Evolutionary conservation across 345 rosid species (phyloP), one percentile per base, ranked within the genome.

Genomic region (Salix suchowensis): DNA sequence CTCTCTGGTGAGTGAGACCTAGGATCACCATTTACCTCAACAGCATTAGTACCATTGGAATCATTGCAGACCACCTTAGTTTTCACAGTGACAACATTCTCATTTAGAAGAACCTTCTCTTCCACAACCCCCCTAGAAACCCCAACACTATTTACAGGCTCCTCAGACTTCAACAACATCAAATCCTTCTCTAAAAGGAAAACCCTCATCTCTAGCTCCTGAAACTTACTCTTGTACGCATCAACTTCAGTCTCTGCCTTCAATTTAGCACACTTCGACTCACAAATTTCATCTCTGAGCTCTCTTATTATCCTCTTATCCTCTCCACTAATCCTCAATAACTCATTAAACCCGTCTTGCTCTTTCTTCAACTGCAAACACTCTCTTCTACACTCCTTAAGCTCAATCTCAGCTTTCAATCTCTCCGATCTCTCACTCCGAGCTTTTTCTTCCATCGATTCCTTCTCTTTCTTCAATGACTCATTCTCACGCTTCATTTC

Each of bases 181-280:
- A 58, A 8, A n/a, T 74, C 82, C 48, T 23, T 40, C 70, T 82
- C 85, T 70, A 86, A 12, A 19, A 14, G 11, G 36, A 37, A 68
- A 64, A 84, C 67, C 74, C 81, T 58, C 3, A 19, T 2, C 34
- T 73, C 79, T 67, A 86, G 24, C 6, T 74, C 81, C 68, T 40
- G 42, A 26, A 68, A 80, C 55, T 34, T 82, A 62, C 12, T 73
- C 72, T 8, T 74, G 74, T 52, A 70, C 24, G 37, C 30, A 44
- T 80, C 71, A 16, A 24, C 24, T n/a, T 78, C 80, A 0, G 15
- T 24, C 65, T 77, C 82, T 7, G 77, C 77, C 50, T 32, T 42
- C 19, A 37, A 30, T 74, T 67, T 80, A 1, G 61, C 74, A 21
- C 64, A 30, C 55, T 77, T 79, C 30, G 74, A 34, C 52, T 80